These are phyloP conservation scores for Coemansia sp. DNA, from an alignment of 371 early-diverging fungal species.

Conservation along the genomic window DNA sequence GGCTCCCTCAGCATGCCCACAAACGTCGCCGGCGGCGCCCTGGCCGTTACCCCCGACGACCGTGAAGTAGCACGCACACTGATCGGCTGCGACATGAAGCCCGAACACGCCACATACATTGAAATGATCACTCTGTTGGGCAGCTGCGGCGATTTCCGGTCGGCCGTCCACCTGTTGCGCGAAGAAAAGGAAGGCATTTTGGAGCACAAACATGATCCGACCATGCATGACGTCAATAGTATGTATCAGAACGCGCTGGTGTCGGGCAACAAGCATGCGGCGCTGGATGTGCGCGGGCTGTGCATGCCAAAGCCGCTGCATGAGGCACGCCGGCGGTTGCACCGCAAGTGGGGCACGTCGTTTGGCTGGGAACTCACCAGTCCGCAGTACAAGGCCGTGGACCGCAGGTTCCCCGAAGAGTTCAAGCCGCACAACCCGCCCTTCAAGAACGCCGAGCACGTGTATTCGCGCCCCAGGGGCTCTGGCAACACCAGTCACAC, in stretches of 20 bases:
- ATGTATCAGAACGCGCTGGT: conserved; percentile 40
- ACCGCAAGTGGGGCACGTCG: conserved; percentile 54
- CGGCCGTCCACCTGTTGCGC: conserved; percentile 43
- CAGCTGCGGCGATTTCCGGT: conserved; percentile 42
- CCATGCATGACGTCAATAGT: conserved; percentile 44
- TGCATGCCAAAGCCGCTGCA: conserved; percentile 45
- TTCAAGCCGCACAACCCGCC: conserved; percentile 31
- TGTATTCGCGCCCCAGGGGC: conserved; percentile 3
- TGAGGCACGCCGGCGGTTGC: conserved; percentile 31
- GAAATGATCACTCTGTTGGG: conserved; percentile 46
- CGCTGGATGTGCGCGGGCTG: conserved; percentile 42
- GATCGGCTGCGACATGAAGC: conserved; percentile 43
- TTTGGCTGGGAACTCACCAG: conserved; percentile 48
- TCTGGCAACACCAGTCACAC: neutral
- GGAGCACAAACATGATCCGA: conserved; percentile 48
- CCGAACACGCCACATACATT: conserved; percentile 44
- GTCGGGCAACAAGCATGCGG: conserved; percentile 40
- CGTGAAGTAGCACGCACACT: conserved; percentile 36
- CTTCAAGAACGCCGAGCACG: conserved; percentile 42
- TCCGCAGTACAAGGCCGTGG: conserved; percentile 33
- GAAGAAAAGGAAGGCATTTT: conserved; percentile 44
- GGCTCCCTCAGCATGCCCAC: conserved; percentile 23
- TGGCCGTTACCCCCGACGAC: conserved; percentile 33
- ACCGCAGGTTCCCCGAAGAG: conserved; percentile 46
- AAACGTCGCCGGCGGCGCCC: conserved; percentile 37